Evolutionary conservation across 805 yeast genomes (phyloP), one percentile per base, ranked within the genome.

Genomic region (Brettanomyces custersianus): DNA sequence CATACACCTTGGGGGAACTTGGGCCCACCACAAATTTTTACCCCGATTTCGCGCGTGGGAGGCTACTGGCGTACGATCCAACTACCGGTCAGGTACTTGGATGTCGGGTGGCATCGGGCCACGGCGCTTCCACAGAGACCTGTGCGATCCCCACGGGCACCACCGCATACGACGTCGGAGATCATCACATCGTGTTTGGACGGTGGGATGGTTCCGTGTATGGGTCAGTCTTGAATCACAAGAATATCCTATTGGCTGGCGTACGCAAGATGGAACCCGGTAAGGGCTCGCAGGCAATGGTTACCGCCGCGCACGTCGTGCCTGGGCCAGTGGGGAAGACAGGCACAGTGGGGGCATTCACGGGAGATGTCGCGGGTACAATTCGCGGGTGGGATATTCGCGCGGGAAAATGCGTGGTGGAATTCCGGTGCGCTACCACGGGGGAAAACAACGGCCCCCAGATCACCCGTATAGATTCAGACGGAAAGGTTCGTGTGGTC

Each of bases 161-260:
- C 1, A 52, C 60, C 4, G 42, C 54, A 5, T 60, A 45, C 37
- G 49, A 52, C 16, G 33, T 57, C 34, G 45, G 55, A 32, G 41
- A 44, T 15, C 51, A 51, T 37, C 40, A 44, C 16, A 34, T 58
- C 3, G 40, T 52, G 0, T 55, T 53, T 38, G 64, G 63, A 7
- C 43, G 57, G 37, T 56, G 59, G 58, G 60, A 59, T 43, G 60
- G 62, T 20, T 45, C 48, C 20, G 46, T 60, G 2, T 48, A 24
- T n/a, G 54, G 55, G 12, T 43, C 54, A 1, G 34, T 52, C 8
- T 20, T 55, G 15, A 49, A 53, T 32, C 30, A 36, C 33, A 44
- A 44, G 37, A 50, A 50, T 34, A 44, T 50, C 12, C 28, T 49
- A 9, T 27, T 48, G 11, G 41, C 52, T 2, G 51, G 54, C 8